Conservation (phyloP, 306 rosid species). For the Cucurbita maxima region DNA sequence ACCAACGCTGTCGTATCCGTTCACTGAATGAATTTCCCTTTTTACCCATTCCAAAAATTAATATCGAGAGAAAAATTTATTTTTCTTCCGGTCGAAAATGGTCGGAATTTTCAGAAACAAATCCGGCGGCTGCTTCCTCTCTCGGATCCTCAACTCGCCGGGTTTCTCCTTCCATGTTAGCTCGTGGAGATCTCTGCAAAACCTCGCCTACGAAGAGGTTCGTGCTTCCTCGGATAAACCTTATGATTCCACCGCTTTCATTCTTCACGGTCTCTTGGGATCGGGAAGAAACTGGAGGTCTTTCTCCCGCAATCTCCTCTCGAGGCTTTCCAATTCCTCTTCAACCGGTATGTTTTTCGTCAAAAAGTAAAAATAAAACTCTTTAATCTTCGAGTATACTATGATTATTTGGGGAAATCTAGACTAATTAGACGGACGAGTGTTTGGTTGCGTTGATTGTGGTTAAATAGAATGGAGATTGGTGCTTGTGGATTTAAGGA, state of each 20-base stretch:
- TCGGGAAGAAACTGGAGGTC: conserved; percentile 76
- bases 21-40: not conserved
- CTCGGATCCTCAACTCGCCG: conserved; percentile 37
- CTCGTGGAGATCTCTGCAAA: conserved; percentile 21
- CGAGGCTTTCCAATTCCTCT: conserved; percentile 43
- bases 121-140: conserved; percentile 11
- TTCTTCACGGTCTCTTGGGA: conserved; percentile 83
- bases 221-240: conserved; percentile 32
- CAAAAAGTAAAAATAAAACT: not conserved
- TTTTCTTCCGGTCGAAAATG: conserved; percentile 22
- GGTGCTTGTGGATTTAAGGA: conserved; percentile 79
- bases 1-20: not conserved
- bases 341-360: conserved; percentile 33
- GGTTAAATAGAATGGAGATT: conserved; percentile 49
- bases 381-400: not conserved
- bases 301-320: conserved; percentile 52
- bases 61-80: not conserved
- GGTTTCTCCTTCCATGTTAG: conserved; percentile 2
- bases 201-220: conserved; percentile 71
- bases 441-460: not conserved
- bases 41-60: not conserved
- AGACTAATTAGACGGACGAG: not conserved
- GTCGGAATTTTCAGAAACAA: conserved; percentile 29
- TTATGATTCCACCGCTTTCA: conserved; percentile 51
- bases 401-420: not conserved